Conservation (phyloP, 2,329 filamentous ascomycete species). For the Elsinoe arachidis region DNA sequence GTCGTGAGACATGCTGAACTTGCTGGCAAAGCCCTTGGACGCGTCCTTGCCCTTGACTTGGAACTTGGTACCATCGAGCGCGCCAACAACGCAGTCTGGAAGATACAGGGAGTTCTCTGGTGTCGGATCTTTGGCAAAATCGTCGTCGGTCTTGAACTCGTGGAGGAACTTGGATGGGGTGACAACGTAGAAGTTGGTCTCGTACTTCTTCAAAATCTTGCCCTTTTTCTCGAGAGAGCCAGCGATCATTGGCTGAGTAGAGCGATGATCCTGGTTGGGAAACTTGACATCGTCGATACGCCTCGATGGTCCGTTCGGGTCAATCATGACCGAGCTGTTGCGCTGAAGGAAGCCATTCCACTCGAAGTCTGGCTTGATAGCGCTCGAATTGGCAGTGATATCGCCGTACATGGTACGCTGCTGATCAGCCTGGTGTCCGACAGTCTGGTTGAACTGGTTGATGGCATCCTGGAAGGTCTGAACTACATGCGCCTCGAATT, state of each 20-base stretch:
- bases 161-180: conserved; percentile 83
- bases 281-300: conserved; percentile 67
- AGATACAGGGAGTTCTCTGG: conserved; percentile 88
- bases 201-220: conserved; percentile 74
- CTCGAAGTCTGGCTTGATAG: conserved; percentile 76
- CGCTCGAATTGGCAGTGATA: conserved; percentile 68
- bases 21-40: conserved; percentile 68
- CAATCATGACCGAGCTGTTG: conserved; percentile 62
- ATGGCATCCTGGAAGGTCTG: conserved; percentile 74
- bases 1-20: conserved; percentile 71
- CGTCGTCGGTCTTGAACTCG: conserved; percentile 91
- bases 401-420: conserved; percentile 73
- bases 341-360: conserved; percentile 75
- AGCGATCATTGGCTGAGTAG: conserved; percentile 77
- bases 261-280: conserved; percentile 75
- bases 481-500: conserved; percentile 81
- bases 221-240: conserved; percentile 86
- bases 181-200: conserved; percentile 79
- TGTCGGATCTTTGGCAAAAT: conserved; percentile 59
- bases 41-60: conserved; percentile 91
- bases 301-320: conserved; percentile 66
- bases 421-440: conserved; percentile 72
- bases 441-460: conserved; percentile 72
- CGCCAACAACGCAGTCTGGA: conserved; percentile 76
- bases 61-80: conserved; percentile 71